These are phyloP conservation scores for Lolium rigidum DNA, from an alignment of 176 grass and related monocot genomes.

Conservation along the genomic window DNA sequence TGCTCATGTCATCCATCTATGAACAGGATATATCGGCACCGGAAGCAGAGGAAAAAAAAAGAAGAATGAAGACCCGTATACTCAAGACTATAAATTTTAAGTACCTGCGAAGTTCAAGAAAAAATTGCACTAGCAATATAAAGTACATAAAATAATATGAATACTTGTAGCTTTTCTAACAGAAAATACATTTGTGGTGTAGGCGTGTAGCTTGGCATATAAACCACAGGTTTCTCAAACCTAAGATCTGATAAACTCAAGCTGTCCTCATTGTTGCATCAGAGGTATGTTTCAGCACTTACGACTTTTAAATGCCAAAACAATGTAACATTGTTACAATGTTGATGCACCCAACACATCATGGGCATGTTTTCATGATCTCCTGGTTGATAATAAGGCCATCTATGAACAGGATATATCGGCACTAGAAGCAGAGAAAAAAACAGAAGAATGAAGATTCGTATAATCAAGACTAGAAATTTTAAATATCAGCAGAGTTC, in stretches of 20 bases:
- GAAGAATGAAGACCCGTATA: constrained; percentile 36
- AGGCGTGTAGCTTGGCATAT: constrained; percentile 72
- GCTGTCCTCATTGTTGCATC: constrained; percentile 69
- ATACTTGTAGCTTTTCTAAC: too few species aligned
- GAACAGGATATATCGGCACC: constrained; percentile 63
- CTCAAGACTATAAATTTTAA: too few species aligned
- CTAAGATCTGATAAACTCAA: constrained; percentile 80
- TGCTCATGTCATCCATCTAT: constrained; percentile 61
- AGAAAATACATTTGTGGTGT: constrained; percentile 32
- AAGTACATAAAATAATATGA: too few species aligned
- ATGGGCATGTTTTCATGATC: too few species aligned
- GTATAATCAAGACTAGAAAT: too few species aligned
- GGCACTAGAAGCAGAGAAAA: too few species aligned
- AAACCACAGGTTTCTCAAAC: constrained; percentile 76
- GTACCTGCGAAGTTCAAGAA: neutral
- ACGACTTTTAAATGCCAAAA: constrained; percentile 56
- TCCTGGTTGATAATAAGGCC: too few species aligned
- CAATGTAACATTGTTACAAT: constrained; percentile 52
- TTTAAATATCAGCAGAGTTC: too few species aligned
- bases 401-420: too few species aligned
- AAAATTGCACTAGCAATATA: neutral
- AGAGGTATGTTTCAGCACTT: constrained; percentile 56
- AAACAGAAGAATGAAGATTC: too few species aligned
- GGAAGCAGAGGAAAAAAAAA: constrained; percentile 45
- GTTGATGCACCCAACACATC: too few species aligned